Evolutionary conservation across 306 rosid species (phyloP), one percentile per base, ranked within the genome.

Genomic region (Rosa rugosa): DNA sequence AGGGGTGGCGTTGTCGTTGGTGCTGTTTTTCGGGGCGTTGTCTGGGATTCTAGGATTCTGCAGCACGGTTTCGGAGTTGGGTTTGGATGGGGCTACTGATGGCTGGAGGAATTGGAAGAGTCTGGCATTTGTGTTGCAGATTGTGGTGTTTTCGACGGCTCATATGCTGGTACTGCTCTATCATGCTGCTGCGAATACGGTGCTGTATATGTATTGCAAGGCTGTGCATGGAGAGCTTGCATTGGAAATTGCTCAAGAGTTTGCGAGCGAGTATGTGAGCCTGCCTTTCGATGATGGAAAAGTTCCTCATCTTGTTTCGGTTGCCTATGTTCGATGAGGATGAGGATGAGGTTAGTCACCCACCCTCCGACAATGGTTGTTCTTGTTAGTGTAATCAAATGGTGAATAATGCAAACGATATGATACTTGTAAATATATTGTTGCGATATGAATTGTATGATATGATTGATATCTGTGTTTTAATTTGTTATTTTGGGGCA

Each of bases 301-400:
- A 73, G 80, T 93, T 20, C 96, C 97, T 51, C 96, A 84, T 75
- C 64, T 91, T 46, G 96, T 93, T 70, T 93, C 97, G 1, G 90
- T 90, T 70, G 84, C 77, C 14, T 56, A 76, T 56, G 77, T 73
- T 63, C 82, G 60, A 80, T 47, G 47, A 38, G 22, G 22, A 82
- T 47, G 47, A 40, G 23, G 18, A 38, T 4, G 38, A 80, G 80
- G 86, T 80, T 36, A 73, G 87, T 81, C 67, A 31, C 13, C 4
- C 67, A 31, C 13, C 4, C 23, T 3, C 11, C 2, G 25, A n/a
- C 41, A 46, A n/a, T 57, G 22, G 16, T 22, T 18, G 45, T 22
- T 40, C 45, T 38, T 38, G 25, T 46, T 66, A 9, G 54, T 17
- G 67, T 6, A 11, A 23, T 72, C 13, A 17, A 79, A 23, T 4